phyloP scores from a whole-genome alignment of 345 rosid genomes.

The Gossypioides kirkii region DNA sequence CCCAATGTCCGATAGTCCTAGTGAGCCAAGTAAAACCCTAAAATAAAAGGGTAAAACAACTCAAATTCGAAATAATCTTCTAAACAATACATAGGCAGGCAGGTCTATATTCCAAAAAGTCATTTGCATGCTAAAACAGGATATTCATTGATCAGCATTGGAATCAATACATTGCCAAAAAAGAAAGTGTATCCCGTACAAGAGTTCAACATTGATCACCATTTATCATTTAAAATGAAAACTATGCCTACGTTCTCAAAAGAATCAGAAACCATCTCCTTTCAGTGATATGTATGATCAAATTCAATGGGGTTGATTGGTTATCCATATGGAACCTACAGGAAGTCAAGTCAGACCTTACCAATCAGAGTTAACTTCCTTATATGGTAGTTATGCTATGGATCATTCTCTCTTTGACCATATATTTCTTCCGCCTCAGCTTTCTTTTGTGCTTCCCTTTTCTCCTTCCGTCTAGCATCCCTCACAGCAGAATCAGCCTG shows the following conservation, averaged over 20 bases:
- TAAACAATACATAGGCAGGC: not conserved
- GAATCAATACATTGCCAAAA: not conserved
- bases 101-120: not conserved
- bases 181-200: slow-evolving; percentile 4
- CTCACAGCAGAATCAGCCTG: slow-evolving; percentile 31
- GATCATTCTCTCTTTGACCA: slow-evolving; percentile 12
- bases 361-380: not conserved
- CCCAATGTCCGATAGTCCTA: too few species aligned
- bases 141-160: not conserved
- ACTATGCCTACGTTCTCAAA: not conserved
- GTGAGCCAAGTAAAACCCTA: too few species aligned
- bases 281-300: not conserved
- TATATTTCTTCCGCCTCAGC: slow-evolving; percentile 23
- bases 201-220: slow-evolving; percentile 6
- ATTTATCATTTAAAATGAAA: not conserved
- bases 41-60: too few species aligned
- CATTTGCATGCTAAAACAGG: not conserved
- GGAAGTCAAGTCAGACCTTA: slow-evolving; percentile 1
- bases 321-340: not conserved
- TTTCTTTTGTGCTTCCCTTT: slow-evolving; percentile 36
- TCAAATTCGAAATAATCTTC: too few species aligned
- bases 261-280: slow-evolving; percentile 7
- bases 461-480: slow-evolving; percentile 30
- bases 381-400: not conserved
- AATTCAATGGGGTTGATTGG: not conserved